Evolutionary conservation across 306 rosid genomes (phyloP), one percentile per base, ranked within the genome.

Genomic region (Prinsepia uniflora): DNA sequence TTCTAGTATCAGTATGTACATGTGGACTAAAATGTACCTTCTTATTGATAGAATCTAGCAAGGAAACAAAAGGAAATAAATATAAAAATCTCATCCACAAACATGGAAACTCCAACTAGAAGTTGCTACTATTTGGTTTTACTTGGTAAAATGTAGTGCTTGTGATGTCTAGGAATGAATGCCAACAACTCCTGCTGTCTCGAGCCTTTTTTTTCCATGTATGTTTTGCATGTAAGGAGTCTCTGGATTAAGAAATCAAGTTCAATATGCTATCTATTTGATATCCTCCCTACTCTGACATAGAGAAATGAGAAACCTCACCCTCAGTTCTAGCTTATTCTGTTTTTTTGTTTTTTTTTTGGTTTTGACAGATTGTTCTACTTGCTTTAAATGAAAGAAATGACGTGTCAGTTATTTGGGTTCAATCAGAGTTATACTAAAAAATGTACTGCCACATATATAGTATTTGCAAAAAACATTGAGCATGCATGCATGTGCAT

Each of bases 181-280:
- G 95, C 85, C 86, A 89, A 79, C 78, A 90, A 70, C 73, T 90
- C 88, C 75, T 90, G 96, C 82, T 94, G 90, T 85, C 98, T 83
- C 30, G 89, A 68, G 72, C 96, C 98, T 82, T 94, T 97, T 83
- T 87, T 87, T 44, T 87, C 88, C 44, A 76, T 84, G 76, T 84
- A 94, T 8, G 73, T 81, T 83, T 72, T 84, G 80, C 97, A 94
- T 36, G 92, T 94, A 75, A 76, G 83, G 81, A 89, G 91, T 86
- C 80, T 81, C 97, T 94, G 77, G 66, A 48, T 57, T 70, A 75
- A 77, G 74, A 53, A 77, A 79, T 65, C 14, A 76, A 72, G 71
- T 64, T 74, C 12, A 56, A 56, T 72, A 58, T 76, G 70, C 59
- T 64, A 48, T 73, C 62, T 36, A 61, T 72, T 61, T 55, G 60